Evolutionary conservation across 116 monocot species (phyloP), one percentile per base, ranked within the genome.

Genomic region (Cymodocea nodosa): DNA sequence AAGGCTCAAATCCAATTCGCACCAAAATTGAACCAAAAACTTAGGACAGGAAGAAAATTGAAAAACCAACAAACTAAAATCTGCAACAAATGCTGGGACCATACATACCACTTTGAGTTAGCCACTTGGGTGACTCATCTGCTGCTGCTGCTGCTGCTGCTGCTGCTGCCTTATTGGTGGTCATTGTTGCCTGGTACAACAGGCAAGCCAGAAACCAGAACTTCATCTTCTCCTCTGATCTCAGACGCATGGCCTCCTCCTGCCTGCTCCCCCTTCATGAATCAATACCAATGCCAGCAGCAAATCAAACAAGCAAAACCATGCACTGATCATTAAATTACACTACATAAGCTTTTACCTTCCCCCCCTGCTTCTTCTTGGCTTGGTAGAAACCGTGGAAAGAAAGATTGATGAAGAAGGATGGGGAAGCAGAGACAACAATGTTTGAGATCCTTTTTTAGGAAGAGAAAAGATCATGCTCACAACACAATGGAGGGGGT

Each of bases 101-200:
- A 44, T 44, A 19, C 19, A 50, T 64, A 65, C 64, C 64, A 65
- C 16, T 65, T 50, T 50, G 17, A 15, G 64, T 65, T 5, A 65
- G 64, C 64, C 64, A 65, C 44, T 49, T 51, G 39, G 25, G 7
- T 51, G 48, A 15, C 4, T 50, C 50, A 14, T 2, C 15, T 13
- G 15, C 24, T 4, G 23, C 3, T 51, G 30, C 51, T 50, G 30
- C 30, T 30, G 30, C 30, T 30, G 30, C 30, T 30, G 30, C 30
- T 30, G 30, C 30, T 30, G 30, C 3, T 3, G 30, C 30, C 30
- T 30, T n/a, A n/a, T n/a, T 30, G 30, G 23, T 65, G 1, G 23
- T 23, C 51, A 6, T 24, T 22, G 4, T 12, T 15, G 4, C 22
- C 22, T 25, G 23, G 50, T 23, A 23, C 20, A 65, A 12, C 13